Percentiles rank a stretch among this genome's conserved stretches.
Evolutionary conservation across 2,329 filamentous ascomycete species (phyloP).

Genomic region (Diplocarpon mali): DNA sequence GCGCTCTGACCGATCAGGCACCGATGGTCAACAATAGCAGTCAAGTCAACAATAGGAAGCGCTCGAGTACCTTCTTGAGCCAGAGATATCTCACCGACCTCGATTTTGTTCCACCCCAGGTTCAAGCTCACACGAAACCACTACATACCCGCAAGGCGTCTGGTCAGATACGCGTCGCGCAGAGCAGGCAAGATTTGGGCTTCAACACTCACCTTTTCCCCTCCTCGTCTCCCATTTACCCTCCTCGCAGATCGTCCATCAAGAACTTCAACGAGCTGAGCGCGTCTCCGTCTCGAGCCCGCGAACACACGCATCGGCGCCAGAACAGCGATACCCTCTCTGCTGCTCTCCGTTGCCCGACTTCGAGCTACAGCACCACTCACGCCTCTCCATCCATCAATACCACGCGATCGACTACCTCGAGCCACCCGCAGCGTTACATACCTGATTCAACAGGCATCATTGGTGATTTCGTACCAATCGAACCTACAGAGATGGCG

Average conservation of each 20-base stretch:
- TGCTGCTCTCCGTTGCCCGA: slow-evolving; percentile 1
- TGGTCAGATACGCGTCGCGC: not conserved
- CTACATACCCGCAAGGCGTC: slow-evolving; percentile 15
- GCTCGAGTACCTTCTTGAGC: not conserved
- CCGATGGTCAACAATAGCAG: slow-evolving; percentile 1
- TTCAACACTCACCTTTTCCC: too few relatives aligned
- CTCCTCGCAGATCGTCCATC: slow-evolving; percentile 11
- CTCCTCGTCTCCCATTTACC: not conserved
- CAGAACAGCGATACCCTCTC: slow-evolving; percentile 6
- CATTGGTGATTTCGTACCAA: slow-evolving; percentile 21
- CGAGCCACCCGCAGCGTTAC: slow-evolving; percentile 5
- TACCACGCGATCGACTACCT: slow-evolving; percentile 7
- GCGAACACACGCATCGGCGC: slow-evolving; percentile 4
- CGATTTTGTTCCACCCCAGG: not conserved
- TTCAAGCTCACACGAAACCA: slow-evolving; percentile 9
- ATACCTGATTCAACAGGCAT: slow-evolving; percentile 13
- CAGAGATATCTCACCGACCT: not conserved
- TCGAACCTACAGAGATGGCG: slow-evolving; percentile 7
- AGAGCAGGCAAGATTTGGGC: too few relatives aligned
- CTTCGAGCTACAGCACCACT: slow-evolving; percentile 1
- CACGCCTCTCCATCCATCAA: not conserved
- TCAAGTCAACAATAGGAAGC: not conserved
- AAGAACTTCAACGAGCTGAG: not conserved
- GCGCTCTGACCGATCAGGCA: not conserved
- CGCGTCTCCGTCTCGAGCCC: not conserved